Evolutionary conservation across 2,329 filamentous ascomycete genomes (phyloP), one percentile per base, ranked within the genome.

Genomic region (Fusarium tjaetaba): DNA sequence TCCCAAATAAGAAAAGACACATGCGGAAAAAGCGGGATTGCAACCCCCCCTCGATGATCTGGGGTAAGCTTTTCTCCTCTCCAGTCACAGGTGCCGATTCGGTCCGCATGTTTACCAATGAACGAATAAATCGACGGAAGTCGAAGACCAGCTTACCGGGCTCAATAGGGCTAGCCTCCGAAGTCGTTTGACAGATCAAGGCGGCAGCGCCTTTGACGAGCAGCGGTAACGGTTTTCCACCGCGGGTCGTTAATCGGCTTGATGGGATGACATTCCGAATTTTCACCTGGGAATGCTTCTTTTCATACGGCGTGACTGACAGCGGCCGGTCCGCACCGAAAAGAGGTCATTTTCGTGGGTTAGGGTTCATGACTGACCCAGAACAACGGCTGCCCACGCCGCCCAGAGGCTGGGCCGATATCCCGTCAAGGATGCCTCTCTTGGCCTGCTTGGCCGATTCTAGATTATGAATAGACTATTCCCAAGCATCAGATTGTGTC

Each of bases 11-110:
- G 70, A 57, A 66, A 61, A 46, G 41, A 53, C 52, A 42, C 26
- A 42, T 63, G 52, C 67, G 52, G 69, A 41, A 65, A 73, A 71
- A 45, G 56, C 72, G 72, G 72, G 69, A 74, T 46, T 20, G 32
- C 28, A 22, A 34, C 58, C 43, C 66, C 32, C 32, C 36, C 30
- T 36, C 52, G 24, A 39, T 46, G 26, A 65, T 70, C 51, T 65
- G 67, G 67, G 67, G 65, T 70, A 70, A 46, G 32, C 49, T 41
- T 45, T 24, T 28, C 18, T 22, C 11, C 42, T 57, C 43, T 42
- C 30, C 61, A 51, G 62, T 63, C 58, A 53, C n/a, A 53, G n/a
- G 18, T 61, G 20, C 30, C 28, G 48, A 42, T 24, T 34, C 20
- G 36, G 30, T 9, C 36, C 28, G 45, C 39, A 41, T 42, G n/a